Evolutionary conservation across 2,329 filamentous ascomycete genomes (phyloP).

Genomic region (Nothopassalora personata): DNA sequence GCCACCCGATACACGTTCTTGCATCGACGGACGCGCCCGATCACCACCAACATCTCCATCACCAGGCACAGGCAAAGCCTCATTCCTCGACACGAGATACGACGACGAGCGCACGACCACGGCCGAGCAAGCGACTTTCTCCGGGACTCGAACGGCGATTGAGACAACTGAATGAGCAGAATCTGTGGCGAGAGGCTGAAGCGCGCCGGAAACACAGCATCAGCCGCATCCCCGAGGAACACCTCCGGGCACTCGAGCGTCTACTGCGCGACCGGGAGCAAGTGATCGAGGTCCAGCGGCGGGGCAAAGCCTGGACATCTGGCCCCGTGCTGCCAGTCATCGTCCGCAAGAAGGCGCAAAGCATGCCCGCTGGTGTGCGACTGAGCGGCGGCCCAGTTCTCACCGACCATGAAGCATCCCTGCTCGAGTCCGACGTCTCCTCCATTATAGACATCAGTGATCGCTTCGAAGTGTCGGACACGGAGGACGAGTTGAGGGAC

Average conservation of each 20-base stretch:
- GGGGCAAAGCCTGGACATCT: conserved; percentile 64
- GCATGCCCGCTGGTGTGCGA: conserved; percentile 29
- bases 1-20: not conserved
- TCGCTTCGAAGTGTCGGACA: conserved; percentile 48
- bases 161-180: conserved; percentile 37
- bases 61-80: conserved; percentile 24
- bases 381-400: conserved; percentile 28
- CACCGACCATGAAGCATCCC: conserved; percentile 36
- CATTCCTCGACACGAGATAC: conserved; percentile 1
- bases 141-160: conserved; percentile 43
- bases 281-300: conserved; percentile 55
- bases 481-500: conserved; percentile 55
- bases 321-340: conserved; percentile 36
- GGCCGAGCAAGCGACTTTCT: conserved; percentile 33
- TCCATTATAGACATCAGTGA: conserved; percentile 50
- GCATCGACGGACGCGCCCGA: not conserved
- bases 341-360: not conserved
- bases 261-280: conserved; percentile 47
- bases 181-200: conserved; percentile 33
- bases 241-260: conserved; percentile 64
- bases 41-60: conserved; percentile 6
- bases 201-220: conserved; percentile 42
- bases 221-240: conserved; percentile 65
- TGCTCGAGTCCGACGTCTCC: conserved; percentile 43
- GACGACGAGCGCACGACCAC: not conserved